A percentile compares a stretch with the other conserved stretches of the same genome.
Evolutionary conservation across 2,329 filamentous ascomycete species (phyloP).

Genomic region (Curvularia lunata): DNA sequence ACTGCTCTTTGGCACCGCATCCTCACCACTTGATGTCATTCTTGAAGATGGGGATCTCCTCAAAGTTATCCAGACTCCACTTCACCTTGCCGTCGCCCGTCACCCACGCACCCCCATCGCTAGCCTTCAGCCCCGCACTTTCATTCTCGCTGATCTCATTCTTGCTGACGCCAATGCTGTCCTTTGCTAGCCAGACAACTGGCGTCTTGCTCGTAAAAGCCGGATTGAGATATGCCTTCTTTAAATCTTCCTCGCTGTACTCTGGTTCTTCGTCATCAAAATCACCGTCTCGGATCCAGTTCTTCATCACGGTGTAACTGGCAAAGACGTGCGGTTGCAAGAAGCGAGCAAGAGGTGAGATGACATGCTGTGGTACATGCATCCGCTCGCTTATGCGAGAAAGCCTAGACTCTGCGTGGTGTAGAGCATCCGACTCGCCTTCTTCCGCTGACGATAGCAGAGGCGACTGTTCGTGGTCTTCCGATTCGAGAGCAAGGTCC

Average conservation of each 20-base stretch:
- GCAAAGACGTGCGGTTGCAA: slow-evolving; percentile 47
- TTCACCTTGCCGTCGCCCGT: slow-evolving; percentile 38
- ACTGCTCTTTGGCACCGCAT: neutral
- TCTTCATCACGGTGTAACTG: slow-evolving; percentile 42
- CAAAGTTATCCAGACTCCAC: slow-evolving; percentile 43
- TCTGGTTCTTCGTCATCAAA: slow-evolving; percentile 41
- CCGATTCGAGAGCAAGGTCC: slow-evolving; percentile 34
- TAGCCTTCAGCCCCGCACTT: slow-evolving; percentile 34
- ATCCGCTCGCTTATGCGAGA: slow-evolving; percentile 35
- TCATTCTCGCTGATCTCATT: slow-evolving; percentile 42
- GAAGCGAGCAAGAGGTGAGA: slow-evolving; percentile 43
- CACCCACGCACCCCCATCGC: slow-evolving; percentile 45
- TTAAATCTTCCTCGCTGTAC: slow-evolving; percentile 43
- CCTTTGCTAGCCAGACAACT: slow-evolving; percentile 44
- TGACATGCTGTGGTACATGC: slow-evolving; percentile 31
- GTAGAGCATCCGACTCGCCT: slow-evolving; percentile 32
- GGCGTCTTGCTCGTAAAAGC: slow-evolving; percentile 44
- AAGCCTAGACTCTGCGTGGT: slow-evolving; percentile 31
- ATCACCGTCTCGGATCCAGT: slow-evolving; percentile 42
- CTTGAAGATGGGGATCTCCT: slow-evolving; percentile 44
- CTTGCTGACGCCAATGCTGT: slow-evolving; percentile 43
- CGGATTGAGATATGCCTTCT: slow-evolving; percentile 46
- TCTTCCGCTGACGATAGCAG: slow-evolving; percentile 42
- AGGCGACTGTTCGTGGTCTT: slow-evolving; percentile 38
- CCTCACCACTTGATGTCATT: slow-evolving; percentile 36